Conservation (phyloP, 768 basidiomycete species). For the Pisolithus marmoratus region DNA sequence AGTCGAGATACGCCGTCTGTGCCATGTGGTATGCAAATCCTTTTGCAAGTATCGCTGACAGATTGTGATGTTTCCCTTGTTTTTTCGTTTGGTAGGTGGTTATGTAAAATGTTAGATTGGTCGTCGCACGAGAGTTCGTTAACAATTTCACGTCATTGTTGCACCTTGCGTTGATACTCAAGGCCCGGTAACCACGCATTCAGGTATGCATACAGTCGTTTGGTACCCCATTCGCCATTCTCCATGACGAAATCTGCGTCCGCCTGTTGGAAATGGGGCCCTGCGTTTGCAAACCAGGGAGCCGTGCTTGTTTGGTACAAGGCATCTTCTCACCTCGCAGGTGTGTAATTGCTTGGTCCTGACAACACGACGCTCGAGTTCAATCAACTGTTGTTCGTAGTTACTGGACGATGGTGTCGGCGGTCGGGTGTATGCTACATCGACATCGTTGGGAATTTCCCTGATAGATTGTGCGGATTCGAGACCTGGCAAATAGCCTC, state of each 20-base stretch:
- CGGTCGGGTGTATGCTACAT: slow-evolving; percentile 30
- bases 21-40: slow-evolving; percentile 26
- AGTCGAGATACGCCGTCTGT: slow-evolving; percentile 5
- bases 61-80: slow-evolving; percentile 23
- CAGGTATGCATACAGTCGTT: too few species aligned
- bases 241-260: too few species aligned
- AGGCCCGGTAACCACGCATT: too few species aligned
- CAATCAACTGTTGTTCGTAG: slow-evolving; percentile 9
- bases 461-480: slow-evolving; percentile 17
- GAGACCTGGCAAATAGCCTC: neutral
- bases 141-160: slow-evolving; percentile 41
- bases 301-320: too few species aligned
- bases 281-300: too few species aligned
- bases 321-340: too few species aligned
- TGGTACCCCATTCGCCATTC: too few species aligned
- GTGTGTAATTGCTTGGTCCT: too few species aligned
- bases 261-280: too few species aligned
- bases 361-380: too few species aligned
- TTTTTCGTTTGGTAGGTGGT: slow-evolving; percentile 33
- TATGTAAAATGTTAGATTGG: slow-evolving; percentile 29
- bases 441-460: slow-evolving; percentile 12
- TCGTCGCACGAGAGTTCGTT: slow-evolving; percentile 30
- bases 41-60: slow-evolving; percentile 31
- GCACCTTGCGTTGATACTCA: slow-evolving; percentile 13
- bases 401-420: slow-evolving; percentile 27